These are phyloP conservation scores for Rubus idaeus DNA, from an alignment of 306 rosid species.

Conservation along the genomic window DNA sequence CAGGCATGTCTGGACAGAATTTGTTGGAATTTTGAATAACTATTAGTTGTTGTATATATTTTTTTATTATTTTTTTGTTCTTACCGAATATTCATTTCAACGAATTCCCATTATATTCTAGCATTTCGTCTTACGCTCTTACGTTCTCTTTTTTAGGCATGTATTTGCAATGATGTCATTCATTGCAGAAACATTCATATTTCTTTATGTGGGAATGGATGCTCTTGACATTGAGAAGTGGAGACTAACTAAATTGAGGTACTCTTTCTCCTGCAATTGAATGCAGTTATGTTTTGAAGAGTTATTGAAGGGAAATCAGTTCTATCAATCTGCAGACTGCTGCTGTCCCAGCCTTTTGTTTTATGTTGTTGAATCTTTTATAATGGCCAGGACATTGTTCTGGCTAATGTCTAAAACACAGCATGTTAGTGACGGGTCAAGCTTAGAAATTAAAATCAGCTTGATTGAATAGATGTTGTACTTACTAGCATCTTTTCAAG, in stretches of 20 bases:
- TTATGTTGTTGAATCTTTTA: background rate
- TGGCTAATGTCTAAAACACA: background rate
- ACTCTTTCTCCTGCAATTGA: slow-evolving; percentile 17
- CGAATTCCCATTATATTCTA: background rate
- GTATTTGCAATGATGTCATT: slow-evolving; percentile 86
- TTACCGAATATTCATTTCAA: background rate
- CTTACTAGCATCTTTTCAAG: background rate
- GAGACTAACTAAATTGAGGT: slow-evolving; percentile 77
- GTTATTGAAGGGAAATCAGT: background rate
- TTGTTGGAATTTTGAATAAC: slow-evolving; percentile 9
- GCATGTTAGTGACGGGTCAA: background rate
- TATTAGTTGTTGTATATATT: background rate
- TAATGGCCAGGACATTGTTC: background rate
- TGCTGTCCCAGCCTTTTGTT: background rate
- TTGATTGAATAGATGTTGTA: slow-evolving; percentile 5
- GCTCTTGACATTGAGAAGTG: slow-evolving; percentile 91
- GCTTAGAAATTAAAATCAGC: background rate
- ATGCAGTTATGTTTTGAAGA: background rate
- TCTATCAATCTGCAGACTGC: background rate
- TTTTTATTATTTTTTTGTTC: background rate
- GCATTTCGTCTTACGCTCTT: slow-evolving; percentile 8
- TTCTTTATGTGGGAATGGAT: slow-evolving; percentile 94
- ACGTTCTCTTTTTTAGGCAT: slow-evolving; percentile 43
- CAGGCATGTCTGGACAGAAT: slow-evolving; percentile 45
- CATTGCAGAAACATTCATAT: slow-evolving; percentile 85